These are phyloP conservation scores for Aspergillus luchuensis DNA, from an alignment of 2,329 filamentous ascomycete genomes.

Conservation along the genomic window DNA sequence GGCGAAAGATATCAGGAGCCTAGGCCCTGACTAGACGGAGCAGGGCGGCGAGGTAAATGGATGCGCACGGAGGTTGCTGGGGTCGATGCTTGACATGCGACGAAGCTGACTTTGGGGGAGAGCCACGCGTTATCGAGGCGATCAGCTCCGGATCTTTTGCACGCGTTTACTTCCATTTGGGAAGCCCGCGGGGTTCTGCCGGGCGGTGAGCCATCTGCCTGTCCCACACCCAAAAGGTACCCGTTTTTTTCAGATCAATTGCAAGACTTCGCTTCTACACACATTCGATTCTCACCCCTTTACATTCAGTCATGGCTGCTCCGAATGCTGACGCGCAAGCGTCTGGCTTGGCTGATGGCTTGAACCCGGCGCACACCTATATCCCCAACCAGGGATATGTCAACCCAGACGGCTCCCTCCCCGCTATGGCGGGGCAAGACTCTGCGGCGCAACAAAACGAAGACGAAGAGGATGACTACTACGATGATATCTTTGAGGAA, in stretches of 20 bases:
- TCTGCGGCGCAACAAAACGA: slow-evolving; percentile 42
- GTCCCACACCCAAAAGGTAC: slow-evolving; percentile 5
- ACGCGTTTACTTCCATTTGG: slow-evolving; percentile 16
- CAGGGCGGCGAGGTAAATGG: slow-evolving; percentile 5
- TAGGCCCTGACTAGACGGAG: background rate
- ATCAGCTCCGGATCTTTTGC: slow-evolving; percentile 15
- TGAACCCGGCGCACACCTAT: slow-evolving; percentile 51
- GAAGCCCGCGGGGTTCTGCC: slow-evolving; percentile 40
- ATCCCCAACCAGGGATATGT: slow-evolving; percentile 54
- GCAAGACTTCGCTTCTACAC: background rate
- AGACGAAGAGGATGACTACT: slow-evolving; percentile 60
- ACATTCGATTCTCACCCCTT: background rate
- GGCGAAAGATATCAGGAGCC: slow-evolving; percentile 11
- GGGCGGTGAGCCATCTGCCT: slow-evolving; percentile 30
- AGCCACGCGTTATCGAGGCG: slow-evolving; percentile 25
- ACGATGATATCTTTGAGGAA: slow-evolving; percentile 61
- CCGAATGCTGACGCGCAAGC: slow-evolving; percentile 22
- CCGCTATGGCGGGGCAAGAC: slow-evolving; percentile 36
- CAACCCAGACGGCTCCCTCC: slow-evolving; percentile 39
- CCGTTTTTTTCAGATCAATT: slow-evolving; percentile 21
- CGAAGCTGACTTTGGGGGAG: slow-evolving; percentile 10
- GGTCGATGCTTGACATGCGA: slow-evolving; percentile 18
- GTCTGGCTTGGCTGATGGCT: slow-evolving; percentile 46
- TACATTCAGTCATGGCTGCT: slow-evolving; percentile 28
- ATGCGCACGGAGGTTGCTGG: slow-evolving; percentile 1